Conservation (phyloP, 2,329 filamentous ascomycete species). For the Dothistroma septosporum region DNA sequence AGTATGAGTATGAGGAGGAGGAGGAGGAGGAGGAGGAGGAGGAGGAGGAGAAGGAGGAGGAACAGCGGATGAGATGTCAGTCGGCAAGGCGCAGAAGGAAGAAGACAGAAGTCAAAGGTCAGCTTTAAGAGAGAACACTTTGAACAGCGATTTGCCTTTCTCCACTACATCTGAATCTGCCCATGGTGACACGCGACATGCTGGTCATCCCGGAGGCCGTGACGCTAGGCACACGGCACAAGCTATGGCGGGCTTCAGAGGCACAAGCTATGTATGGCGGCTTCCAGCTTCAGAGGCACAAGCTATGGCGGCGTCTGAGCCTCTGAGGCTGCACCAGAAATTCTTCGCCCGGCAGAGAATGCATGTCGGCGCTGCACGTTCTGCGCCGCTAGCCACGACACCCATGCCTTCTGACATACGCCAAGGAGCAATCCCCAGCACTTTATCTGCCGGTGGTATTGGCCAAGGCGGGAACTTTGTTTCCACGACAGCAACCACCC, state of each 20-base stretch:
- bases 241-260: too few relatives aligned
- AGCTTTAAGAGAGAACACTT: not conserved
- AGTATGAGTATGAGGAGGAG: not conserved
- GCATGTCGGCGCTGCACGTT: slow-evolving; percentile 6
- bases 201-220: not conserved
- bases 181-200: slow-evolving; percentile 10
- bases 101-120: not conserved
- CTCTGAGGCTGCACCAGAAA: not conserved
- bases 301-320: not conserved
- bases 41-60: too few relatives aligned
- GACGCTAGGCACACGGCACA: not conserved
- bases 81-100: not conserved
- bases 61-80: not conserved
- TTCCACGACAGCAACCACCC: not conserved
- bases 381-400: not conserved
- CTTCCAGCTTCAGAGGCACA: too few relatives aligned
- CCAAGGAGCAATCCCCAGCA: not conserved
- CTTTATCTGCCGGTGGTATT: not conserved
- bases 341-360: slow-evolving; percentile 1
- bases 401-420: not conserved
- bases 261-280: too few relatives aligned
- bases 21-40: too few relatives aligned
- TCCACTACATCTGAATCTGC: slow-evolving; percentile 9
- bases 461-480: not conserved
- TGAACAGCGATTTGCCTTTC: not conserved